Base-by-base conservation (phyloP, 2,329 filamentous ascomycete species). In the Penicillium sclerotiorum region DNA sequence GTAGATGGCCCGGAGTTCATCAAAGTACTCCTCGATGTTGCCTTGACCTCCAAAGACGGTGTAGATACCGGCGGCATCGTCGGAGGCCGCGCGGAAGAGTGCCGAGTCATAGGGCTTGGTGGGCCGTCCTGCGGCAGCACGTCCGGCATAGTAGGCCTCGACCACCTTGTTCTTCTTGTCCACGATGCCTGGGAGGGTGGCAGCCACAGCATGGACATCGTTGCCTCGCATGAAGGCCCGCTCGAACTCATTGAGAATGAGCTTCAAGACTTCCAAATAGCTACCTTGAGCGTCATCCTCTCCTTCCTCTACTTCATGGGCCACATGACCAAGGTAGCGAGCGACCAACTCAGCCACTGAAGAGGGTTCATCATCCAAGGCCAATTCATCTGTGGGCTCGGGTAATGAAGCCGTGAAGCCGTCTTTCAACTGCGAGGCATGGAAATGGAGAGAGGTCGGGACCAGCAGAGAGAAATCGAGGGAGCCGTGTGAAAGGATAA, bases 11-110 rank as follows among this genome's bases (percentile, higher is more conserved):
- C 94, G 86, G 55, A 99, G 83, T 77, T 99, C 94, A 61, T 99
- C 93, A 66, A 99, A 99, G 76, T 99, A 99, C 76, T 99, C 95
- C 74, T 99, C 93, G 57, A 99, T 97, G 73, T 99, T 99, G 63
- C 94, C 94, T 72, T 99, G 94, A 6, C 94, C 94, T 52, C 94
- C 94, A 61, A 97, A 96, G 55, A 99, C 91, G 58, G 87, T 92
- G 77, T 96, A 99, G 52, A 99, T 83, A 62, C 84, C 87, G 47
- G 92, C 92, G 48, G 86, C 85, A 55, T 84, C 87, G 56, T 96
- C 92, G 39, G 88, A 86, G 8, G 90, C 90, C 43, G 94, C 93
- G 60, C 94, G 84, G 67, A 96, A 84, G 39, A 99, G 82, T 28
- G 94, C 95, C 33, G 95, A 97, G 69, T 96, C 89, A 71, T 99